A percentile compares a stretch with the other conserved stretches of the same genome.
Evolutionary conservation across 345 rosid genomes (phyloP).

Genomic region (Gossypium australe): DNA sequence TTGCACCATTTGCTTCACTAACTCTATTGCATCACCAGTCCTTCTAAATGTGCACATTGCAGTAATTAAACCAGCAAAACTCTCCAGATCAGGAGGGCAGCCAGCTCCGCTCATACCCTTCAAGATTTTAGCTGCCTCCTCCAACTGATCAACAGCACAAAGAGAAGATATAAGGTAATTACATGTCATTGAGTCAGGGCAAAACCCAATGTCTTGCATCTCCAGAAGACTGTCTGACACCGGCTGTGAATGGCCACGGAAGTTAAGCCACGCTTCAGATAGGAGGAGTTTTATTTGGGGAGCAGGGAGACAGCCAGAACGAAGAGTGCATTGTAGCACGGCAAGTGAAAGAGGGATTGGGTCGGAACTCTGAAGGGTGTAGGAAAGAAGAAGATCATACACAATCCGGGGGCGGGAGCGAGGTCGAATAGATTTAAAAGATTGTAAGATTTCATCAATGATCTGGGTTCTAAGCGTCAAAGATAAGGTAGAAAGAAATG

Average conservation of each 20-base stretch:
- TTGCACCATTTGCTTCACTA: constrained; percentile 70
- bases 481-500: constrained; percentile 53
- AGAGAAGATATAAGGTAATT: constrained; percentile 64
- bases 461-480: constrained; percentile 34
- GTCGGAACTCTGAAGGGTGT: constrained; percentile 51
- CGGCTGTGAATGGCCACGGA: constrained; percentile 28
- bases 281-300: constrained; percentile 52
- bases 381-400: constrained; percentile 58
- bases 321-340: constrained; percentile 65
- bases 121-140: constrained; percentile 61
- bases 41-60: constrained; percentile 52
- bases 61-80: constrained; percentile 48
- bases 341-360: constrained; percentile 66
- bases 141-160: constrained; percentile 58
- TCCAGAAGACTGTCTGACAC: constrained; percentile 37
- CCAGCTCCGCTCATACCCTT: constrained; percentile 51
- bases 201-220: constrained; percentile 63
- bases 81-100: constrained; percentile 68
- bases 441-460: constrained; percentile 60
- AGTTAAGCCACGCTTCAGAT: constrained; percentile 59
- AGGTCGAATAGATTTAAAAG: constrained; percentile 54
- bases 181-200: constrained; percentile 60
- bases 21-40: constrained; percentile 46
- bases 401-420: constrained; percentile 40
- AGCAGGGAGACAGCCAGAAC: constrained; percentile 61